Conservation (phyloP, 257 asterid genomes). For the Henckelia pumila region DNA sequence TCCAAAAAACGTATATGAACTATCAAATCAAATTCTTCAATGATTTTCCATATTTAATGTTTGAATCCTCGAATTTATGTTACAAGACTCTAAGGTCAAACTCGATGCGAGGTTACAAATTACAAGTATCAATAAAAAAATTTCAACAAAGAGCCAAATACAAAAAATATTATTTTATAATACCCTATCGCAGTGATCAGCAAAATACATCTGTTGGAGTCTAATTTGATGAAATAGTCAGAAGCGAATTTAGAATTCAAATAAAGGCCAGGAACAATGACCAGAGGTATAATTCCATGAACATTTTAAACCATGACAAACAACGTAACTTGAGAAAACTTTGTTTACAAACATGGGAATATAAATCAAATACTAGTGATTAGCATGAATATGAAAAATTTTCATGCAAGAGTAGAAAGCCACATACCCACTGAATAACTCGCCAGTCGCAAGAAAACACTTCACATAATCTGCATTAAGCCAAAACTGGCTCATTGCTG, state of each 20-base stretch:
- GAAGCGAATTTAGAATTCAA: not conserved
- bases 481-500: conserved; percentile 86
- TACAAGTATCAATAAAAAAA: not conserved
- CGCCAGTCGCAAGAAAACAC: conserved; percentile 83
- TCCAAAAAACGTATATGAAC: not conserved
- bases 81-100: not conserved
- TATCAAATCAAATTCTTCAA: not conserved
- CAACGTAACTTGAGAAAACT: too few relatives aligned
- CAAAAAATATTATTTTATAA: not conserved
- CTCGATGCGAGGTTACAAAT: not conserved
- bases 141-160: not conserved
- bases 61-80: too few relatives aligned
- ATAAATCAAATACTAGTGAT: not conserved
- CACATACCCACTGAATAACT: conserved; percentile 82
- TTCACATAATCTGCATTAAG: conserved; percentile 91
- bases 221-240: not conserved
- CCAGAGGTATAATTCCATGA: not conserved
- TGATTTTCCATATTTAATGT: not conserved
- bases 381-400: not conserved
- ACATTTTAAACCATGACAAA: conserved; percentile 1
- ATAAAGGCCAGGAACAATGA: not conserved
- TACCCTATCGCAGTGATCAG: not conserved
- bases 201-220: not conserved
- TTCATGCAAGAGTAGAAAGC: conserved; percentile 24
- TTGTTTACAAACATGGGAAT: too few relatives aligned